Percentiles rank a stretch among this genome's conserved stretches.
Conservation (phyloP, 805 yeast genomes). For the Hanseniaspora meyeri region DNA sequence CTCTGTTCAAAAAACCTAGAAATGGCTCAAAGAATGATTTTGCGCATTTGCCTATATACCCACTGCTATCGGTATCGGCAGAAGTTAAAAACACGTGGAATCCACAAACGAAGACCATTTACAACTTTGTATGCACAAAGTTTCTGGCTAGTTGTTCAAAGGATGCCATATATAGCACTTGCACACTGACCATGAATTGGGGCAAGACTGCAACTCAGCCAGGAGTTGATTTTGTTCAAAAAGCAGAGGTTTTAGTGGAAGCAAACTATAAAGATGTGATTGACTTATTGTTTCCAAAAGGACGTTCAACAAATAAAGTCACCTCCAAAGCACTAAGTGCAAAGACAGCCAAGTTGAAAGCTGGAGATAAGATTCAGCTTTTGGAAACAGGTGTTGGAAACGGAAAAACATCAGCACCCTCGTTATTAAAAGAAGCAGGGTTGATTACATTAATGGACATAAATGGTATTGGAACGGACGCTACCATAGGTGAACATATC, state of each 20-base stretch:
- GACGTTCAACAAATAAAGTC: not conserved
- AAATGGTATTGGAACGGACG: slow-evolving; percentile 97
- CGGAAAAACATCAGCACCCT: slow-evolving; percentile 75
- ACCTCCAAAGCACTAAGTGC: slow-evolving; percentile 17
- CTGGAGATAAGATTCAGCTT: slow-evolving; percentile 48
- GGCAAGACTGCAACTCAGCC: slow-evolving; percentile 26
- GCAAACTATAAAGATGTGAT: slow-evolving; percentile 45
- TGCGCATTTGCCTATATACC: slow-evolving; percentile 98
- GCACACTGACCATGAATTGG: slow-evolving; percentile 59
- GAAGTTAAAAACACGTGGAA: slow-evolving; percentile 16
- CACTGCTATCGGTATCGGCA: slow-evolving; percentile 34
- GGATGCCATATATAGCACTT: slow-evolving; percentile 71
- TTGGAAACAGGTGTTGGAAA: slow-evolving; percentile 46
- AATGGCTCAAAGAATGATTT: slow-evolving; percentile 77
- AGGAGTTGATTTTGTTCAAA: slow-evolving; percentile 53
- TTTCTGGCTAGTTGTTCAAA: slow-evolving; percentile 85
- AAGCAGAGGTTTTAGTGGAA: slow-evolving; percentile 65
- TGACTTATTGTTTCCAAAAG: not conserved
- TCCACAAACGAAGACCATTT: slow-evolving; percentile 52
- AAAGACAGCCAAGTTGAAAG: slow-evolving; percentile 27
- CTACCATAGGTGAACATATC: slow-evolving; percentile 96
- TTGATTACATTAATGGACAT: slow-evolving; percentile 87
- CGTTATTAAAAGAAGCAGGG: slow-evolving; percentile 80
- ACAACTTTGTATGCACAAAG: slow-evolving; percentile 74
- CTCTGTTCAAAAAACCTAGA: slow-evolving; percentile 49